Evolutionary conservation across 2,329 filamentous ascomycete species (phyloP).

Genomic region (Neopestalotiopsis sp.): DNA sequence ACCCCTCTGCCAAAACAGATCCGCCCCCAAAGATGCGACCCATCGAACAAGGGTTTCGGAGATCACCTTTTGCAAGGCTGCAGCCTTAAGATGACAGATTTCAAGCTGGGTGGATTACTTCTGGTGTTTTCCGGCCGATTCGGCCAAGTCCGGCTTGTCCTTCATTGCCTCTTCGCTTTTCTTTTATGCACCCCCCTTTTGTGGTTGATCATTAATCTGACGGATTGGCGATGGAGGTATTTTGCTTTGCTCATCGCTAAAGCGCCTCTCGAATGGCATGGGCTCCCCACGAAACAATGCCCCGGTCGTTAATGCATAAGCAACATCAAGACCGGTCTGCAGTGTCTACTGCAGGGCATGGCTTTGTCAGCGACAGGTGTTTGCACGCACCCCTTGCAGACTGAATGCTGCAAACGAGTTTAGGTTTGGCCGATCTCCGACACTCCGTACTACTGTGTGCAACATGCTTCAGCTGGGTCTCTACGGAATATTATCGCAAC

Average conservation of each 20-base stretch:
- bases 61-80: conserved; percentile 13
- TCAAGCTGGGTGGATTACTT: conserved; percentile 3
- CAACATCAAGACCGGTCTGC: background rate
- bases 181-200: conserved; percentile 3
- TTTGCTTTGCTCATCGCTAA: background rate
- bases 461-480: background rate
- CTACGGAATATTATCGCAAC: background rate
- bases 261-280: background rate
- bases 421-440: no score
- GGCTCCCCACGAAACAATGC: background rate
- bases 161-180: background rate
- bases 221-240: background rate
- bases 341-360: background rate
- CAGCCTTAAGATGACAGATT: conserved; percentile 11
- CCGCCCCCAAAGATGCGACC: background rate
- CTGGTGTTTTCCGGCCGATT: background rate
- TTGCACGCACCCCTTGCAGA: background rate
- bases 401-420: no score
- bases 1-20: conserved; percentile 17
- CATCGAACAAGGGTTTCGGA: conserved; percentile 16
- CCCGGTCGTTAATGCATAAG: background rate
- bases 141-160: background rate
- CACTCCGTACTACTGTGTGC: no score
- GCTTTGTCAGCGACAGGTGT: background rate
- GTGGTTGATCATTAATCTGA: background rate